Base-by-base conservation (phyloP, 2,329 filamentous ascomycete genomes). In the Diaporthe humulicola region DNA sequence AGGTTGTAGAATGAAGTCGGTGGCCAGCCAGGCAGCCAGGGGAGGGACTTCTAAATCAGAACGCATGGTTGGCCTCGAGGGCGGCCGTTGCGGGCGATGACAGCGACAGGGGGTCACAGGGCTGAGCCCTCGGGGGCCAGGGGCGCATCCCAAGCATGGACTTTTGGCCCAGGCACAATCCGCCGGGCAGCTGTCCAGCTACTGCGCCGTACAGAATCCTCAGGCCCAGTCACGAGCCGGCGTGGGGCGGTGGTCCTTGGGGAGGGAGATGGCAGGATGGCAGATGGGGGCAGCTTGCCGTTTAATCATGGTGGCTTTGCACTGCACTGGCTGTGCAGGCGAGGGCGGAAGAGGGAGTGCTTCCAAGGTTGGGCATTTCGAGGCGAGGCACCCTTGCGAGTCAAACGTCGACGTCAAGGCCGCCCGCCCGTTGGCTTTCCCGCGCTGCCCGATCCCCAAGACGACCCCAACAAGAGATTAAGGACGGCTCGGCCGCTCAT, bases 131-230 rank as follows among this genome's bases (percentile, higher is more conserved):
- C 33, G 30, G 64, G 64, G 64, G 45, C 64, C 28, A 69, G 40
- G 33, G 64, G 48, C 48, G 48, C 22, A 64, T 22, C 38, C 36
- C 15, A 42, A 38, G n/a, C n/a, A n/a, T n/a, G 30, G 54, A 19
- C 28, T 22, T 25, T 40, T 17, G 50, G 48, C 69, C 52, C 22
- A 42, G 56, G 70, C 70, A 64, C 28, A 61, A 58, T 60, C 42
- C 25, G 25, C 28, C 42, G 45, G 42, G 57, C 57, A 60, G 57
- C 57, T 42, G 36, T 17, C n/a, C 54, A 71, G 69, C 69, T 60
- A 50, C 69, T 71, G 69, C 56, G 69, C 69, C 69, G 54, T 70
- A 56, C 38, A 33, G 25, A 48, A 6, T 36, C n/a, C n/a, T n/a
- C 17, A 17, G 12, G 22, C 33, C 17, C 22, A 38, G 45, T 17